Evolutionary conservation across 2,329 filamentous ascomycete genomes (phyloP), one percentile per base, ranked within the genome.

Genomic region (Phaeosphaeriaceae sp.): DNA sequence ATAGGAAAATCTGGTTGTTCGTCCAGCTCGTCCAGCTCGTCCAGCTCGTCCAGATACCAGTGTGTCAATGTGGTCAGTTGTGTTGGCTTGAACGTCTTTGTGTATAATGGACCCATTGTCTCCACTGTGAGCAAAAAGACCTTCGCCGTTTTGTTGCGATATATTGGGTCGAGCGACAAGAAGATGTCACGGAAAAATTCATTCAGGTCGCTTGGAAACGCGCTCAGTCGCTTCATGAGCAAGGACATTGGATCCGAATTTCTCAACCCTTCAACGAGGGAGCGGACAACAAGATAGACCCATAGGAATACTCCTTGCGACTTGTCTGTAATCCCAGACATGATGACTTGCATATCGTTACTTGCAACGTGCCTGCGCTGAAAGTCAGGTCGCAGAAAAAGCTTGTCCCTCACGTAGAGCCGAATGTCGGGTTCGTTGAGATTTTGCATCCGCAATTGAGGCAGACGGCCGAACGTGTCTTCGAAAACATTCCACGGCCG

Each of bases 271-370:
- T 53, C 54, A 6, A 54, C 13, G 5, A 68, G 50, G 1, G 58
- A 61, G 4, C 31, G 17, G 0, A 58, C 60, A 15, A 65, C 65
- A 1, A 69, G 51, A 22, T 42, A 45, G 9, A 66, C 65, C 65
- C 65, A 69, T 1, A 67, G 60, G 41, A 69, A 69, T 0, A 65
- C 58, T 3, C 66, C 66, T 13, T 54, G 13, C 1, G 66, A 54
- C 22, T 59, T 66, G 1, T 51, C n/a, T 7, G 46, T 45, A 25
- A 68, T 54, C 10, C 15, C 17, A 6, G 36, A 40, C 36, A 40
- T 40, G 15, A 40, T 56, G 45, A 24, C 33, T 6, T 48, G 15
- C 7, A 61, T 49, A 5, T 60, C 48, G 13, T 45, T 36, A 13
- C 19, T 22, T 3, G 21, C 22, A 19, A 31, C 31, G 17, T 21